Base-by-base conservation (phyloP, 2,329 filamentous ascomycete species). In the Botrytis porri region DNA sequence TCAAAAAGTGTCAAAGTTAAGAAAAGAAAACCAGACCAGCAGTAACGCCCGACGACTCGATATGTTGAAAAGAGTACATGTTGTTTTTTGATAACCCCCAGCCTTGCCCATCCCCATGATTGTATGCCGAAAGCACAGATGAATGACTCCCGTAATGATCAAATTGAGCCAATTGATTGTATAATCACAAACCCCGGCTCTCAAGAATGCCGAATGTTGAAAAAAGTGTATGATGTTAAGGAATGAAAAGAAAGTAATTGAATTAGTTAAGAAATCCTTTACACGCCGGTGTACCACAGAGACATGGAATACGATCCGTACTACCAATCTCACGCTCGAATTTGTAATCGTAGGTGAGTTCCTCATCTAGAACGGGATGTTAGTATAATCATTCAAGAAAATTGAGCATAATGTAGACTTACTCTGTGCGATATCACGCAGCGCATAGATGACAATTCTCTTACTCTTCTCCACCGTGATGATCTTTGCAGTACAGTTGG, bases 331-430 rank as follows among this genome's bases (percentile, higher is more conserved):
- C 96, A 79, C 96, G 93, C 85, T 99, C 96, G 82, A 99, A 99
- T 83, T 99, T 99, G 88, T 99, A 99, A 85, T 99, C 96, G 85
- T 99, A 99, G 3, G 96, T 99, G 82, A 99, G 90, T 86, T 99
- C 96, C 84, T 99, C 96, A 82, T 98, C 96, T 99, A 29, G 18
- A 32, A 73, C 14, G 62, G 22, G 12, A 64, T 43, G 73, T 79
- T 78, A 80, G 78, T n/a, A 6, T 29, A 16, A 8, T 29, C 29
- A 57, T 12, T 45, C 48, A 8, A n/a, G 25, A 43, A 8, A 10
- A 10, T 29, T 45, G 45, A 32, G n/a, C 45, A 14, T 16, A n/a
- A 12, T 54, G 62, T 25, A 48, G 62, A 89, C 93, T 86, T 88
- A 98, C 96, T 96, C 87, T 95, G 90, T 78, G 89, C 90, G 83